These are phyloP conservation scores for Erythrobasidium yunnanense DNA, from an alignment of 768 basidiomycete genomes.

Conservation along the genomic window DNA sequence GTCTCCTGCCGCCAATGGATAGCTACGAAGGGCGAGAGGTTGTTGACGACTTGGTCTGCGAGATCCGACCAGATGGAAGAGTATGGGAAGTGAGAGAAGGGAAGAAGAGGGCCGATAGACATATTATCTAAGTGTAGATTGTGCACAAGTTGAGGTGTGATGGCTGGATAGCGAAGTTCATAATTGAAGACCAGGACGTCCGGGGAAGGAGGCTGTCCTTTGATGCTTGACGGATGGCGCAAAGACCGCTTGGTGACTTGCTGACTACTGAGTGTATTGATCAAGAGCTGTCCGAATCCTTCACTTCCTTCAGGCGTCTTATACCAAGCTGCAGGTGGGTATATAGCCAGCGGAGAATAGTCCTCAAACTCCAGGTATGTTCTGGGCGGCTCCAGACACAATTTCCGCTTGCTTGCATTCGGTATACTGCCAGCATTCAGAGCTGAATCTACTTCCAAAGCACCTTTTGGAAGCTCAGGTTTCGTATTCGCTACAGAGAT, in stretches of 20 bases:
- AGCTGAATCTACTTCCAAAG: constrained; percentile 36
- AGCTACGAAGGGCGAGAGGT: constrained; percentile 45
- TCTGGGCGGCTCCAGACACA: constrained; percentile 35
- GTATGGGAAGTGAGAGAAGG: constrained; percentile 44
- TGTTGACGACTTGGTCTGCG: constrained; percentile 42
- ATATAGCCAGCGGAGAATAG: constrained; percentile 33
- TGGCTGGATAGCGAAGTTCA: constrained; percentile 49
- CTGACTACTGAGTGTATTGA: constrained; percentile 34
- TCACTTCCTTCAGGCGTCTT: constrained; percentile 25
- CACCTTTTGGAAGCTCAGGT: constrained; percentile 32
- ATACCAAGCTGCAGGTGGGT: constrained; percentile 36
- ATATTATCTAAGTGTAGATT: background rate
- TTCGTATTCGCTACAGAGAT: constrained; percentile 40
- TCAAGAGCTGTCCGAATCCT: constrained; percentile 36
- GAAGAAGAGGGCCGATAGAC: constrained; percentile 15
- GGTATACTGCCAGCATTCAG: constrained; percentile 34
- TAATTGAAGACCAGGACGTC: constrained; percentile 52
- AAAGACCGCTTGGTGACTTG: constrained; percentile 30
- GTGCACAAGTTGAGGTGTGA: constrained; percentile 35
- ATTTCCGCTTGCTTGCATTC: constrained; percentile 33
- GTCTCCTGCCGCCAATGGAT: constrained; percentile 56
- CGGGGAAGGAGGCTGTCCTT: constrained; percentile 17
- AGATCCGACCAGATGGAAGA: constrained; percentile 46
- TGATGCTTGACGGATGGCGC: constrained; percentile 26
- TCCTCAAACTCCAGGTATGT: constrained; percentile 35